Conservation (phyloP, 305 asterid genomes). For the Fraxinus xanthoxyloides region DNA sequence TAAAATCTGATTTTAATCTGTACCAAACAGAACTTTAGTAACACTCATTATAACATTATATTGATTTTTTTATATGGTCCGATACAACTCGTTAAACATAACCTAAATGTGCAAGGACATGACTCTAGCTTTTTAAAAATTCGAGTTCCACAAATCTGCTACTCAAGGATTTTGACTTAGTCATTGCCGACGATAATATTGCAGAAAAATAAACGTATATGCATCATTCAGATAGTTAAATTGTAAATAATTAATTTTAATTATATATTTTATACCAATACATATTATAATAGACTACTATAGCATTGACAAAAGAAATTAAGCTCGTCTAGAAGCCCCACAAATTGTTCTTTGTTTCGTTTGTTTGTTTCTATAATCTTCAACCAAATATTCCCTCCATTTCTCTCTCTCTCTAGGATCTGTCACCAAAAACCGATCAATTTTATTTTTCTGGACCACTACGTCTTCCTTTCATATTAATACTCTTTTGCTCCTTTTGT, state of each 20-base stretch:
- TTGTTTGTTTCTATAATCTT: slow-evolving; percentile 33
- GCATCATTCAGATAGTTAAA: background rate
- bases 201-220: slow-evolving; percentile 11
- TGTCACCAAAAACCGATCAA: slow-evolving; percentile 20
- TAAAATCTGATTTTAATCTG: too few species aligned
- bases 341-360: slow-evolving; percentile 33
- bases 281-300: background rate
- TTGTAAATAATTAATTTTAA: too few species aligned
- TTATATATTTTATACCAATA: too few species aligned
- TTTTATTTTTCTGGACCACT: slow-evolving; percentile 19
- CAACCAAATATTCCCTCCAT: slow-evolving; percentile 20
- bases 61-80: too few species aligned
- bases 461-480: slow-evolving; percentile 14
- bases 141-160: slow-evolving; percentile 27
- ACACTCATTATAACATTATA: too few species aligned
- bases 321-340: slow-evolving; percentile 15
- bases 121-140: too few species aligned
- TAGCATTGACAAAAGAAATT: background rate
- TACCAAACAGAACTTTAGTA: too few species aligned
- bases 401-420: slow-evolving; percentile 24
- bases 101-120: too few species aligned
- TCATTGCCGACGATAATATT: slow-evolving; percentile 43
- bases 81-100: too few species aligned
- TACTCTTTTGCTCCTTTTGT: background rate
- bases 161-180: slow-evolving; percentile 32